phyloP scores from a whole-genome alignment of 2,329 filamentous ascomycete species.

The Lizonia empirigonia region DNA sequence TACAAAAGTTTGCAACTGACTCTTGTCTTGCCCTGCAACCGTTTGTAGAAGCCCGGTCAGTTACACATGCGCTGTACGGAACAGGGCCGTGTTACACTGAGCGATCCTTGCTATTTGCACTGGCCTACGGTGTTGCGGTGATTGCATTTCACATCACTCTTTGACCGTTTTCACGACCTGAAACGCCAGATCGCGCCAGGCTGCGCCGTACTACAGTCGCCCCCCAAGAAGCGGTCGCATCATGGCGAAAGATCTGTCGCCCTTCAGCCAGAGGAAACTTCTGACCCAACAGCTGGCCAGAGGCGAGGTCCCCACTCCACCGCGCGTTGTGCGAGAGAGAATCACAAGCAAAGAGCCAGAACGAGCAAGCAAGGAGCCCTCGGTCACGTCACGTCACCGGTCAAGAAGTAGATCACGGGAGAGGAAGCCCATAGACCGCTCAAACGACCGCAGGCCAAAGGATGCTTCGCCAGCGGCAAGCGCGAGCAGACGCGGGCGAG shows the following conservation, averaged over 20 bases:
- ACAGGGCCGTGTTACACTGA: slow-evolving; percentile 2
- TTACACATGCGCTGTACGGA: background rate
- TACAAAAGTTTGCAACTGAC: slow-evolving; percentile 8
- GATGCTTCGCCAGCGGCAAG: slow-evolving; percentile 21
- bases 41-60: slow-evolving; percentile 7
- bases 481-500: slow-evolving; percentile 16
- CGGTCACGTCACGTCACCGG: slow-evolving; percentile 14
- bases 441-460: slow-evolving; percentile 22
- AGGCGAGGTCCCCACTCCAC: slow-evolving; percentile 22
- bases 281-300: slow-evolving; percentile 35
- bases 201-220: background rate
- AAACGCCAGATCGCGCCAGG: slow-evolving; percentile 6
- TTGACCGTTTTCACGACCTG: slow-evolving; percentile 1
- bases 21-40: slow-evolving; percentile 2
- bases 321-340: slow-evolving; percentile 22
- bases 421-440: slow-evolving; percentile 14
- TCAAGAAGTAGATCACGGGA: slow-evolving; percentile 26
- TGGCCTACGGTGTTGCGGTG: background rate
- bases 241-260: slow-evolving; percentile 40
- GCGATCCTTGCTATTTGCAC: background rate
- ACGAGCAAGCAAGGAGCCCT: slow-evolving; percentile 18
- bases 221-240: slow-evolving; percentile 1
- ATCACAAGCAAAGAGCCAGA: slow-evolving; percentile 16
- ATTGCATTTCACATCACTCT: background rate
- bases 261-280: slow-evolving; percentile 40